These are phyloP conservation scores for Fennellomyces sp. DNA, from an alignment of 371 early-diverging fungal genomes.

Conservation along the genomic window DNA sequence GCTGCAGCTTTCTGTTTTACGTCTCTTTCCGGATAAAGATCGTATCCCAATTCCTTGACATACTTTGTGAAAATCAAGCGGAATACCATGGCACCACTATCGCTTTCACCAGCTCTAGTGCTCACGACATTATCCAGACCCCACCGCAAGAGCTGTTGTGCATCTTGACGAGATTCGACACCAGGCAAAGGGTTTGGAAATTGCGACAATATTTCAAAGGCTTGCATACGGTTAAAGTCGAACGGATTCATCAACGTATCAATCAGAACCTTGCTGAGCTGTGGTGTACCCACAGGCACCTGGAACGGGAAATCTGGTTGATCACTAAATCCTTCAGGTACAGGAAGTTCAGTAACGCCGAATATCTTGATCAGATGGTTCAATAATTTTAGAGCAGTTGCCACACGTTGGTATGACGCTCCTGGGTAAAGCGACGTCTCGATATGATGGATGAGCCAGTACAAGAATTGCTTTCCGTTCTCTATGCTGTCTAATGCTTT, in stretches of 20 bases:
- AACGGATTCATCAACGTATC: constrained; percentile 68
- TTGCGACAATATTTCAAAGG: constrained; percentile 63
- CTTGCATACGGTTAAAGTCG: constrained; percentile 68
- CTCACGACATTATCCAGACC: constrained; percentile 67
- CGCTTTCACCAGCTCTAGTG: constrained; percentile 80
- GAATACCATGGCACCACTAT: constrained; percentile 80
- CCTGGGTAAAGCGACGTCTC: constrained; percentile 58
- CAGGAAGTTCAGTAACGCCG: constrained; percentile 54
- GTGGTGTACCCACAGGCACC: constrained; percentile 50
- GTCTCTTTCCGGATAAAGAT: constrained; percentile 43
- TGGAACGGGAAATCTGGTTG: constrained; percentile 60
- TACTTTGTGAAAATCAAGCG: constrained; percentile 80
- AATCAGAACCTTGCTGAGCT: constrained; percentile 54
- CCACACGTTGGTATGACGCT: constrained; percentile 65
- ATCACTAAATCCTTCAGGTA: constrained; percentile 49
- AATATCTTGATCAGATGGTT: constrained; percentile 52
- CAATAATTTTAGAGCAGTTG: constrained; percentile 55
- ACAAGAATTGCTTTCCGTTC: constrained; percentile 34
- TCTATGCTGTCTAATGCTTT: constrained; percentile 22
- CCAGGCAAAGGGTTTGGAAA: constrained; percentile 67
- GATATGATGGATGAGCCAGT: constrained; percentile 44
- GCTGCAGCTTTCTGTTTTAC: neutral
- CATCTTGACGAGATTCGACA: constrained; percentile 39
- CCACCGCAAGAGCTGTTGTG: constrained; percentile 63
- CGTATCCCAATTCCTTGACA: constrained; percentile 58